phyloP scores from a whole-genome alignment of 768 basidiomycete genomes.

The Boletus vermiculosoides region DNA sequence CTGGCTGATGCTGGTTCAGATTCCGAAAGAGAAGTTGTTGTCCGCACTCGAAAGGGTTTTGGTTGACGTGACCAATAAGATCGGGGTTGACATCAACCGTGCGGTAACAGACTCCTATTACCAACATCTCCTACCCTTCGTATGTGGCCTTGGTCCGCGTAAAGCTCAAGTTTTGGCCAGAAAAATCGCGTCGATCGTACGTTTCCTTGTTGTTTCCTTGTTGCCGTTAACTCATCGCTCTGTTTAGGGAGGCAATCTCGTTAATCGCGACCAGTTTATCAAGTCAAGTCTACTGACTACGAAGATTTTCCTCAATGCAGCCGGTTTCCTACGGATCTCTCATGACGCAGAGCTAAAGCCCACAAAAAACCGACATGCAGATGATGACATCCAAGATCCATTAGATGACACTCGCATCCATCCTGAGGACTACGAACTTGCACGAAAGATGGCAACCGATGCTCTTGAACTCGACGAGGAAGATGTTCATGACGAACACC shows the following conservation, averaged over 20 bases:
- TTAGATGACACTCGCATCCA: slow-evolving; percentile 96
- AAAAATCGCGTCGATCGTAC: slow-evolving; percentile 73
- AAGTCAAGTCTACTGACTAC: slow-evolving; percentile 76
- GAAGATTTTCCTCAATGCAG: slow-evolving; percentile 88
- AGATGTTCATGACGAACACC: slow-evolving; percentile 88
- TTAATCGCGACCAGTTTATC: slow-evolving; percentile 88
- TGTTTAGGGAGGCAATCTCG: slow-evolving; percentile 76
- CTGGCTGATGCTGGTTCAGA: slow-evolving; percentile 42
- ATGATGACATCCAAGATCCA: slow-evolving; percentile 78
- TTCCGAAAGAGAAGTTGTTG: slow-evolving; percentile 83
- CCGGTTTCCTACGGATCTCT: slow-evolving; percentile 85
- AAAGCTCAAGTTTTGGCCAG: slow-evolving; percentile 85
- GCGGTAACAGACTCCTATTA: slow-evolving; percentile 89
- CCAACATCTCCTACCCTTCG: slow-evolving; percentile 81
- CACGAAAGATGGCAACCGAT: slow-evolving; percentile 97
- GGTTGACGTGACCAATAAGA: slow-evolving; percentile 87
- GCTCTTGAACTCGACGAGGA: slow-evolving; percentile 97
- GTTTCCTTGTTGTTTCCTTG: slow-evolving; percentile 25
- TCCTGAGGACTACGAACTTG: slow-evolving; percentile 95
- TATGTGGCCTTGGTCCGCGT: slow-evolving; percentile 91
- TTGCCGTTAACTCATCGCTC: not conserved
- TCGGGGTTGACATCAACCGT: slow-evolving; percentile 96
- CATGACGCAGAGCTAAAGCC: slow-evolving; percentile 66
- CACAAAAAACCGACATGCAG: slow-evolving; percentile 55
- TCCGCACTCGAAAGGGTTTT: slow-evolving; percentile 79